These are phyloP conservation scores for Physocladia obscura DNA, from an alignment of 192 early-diverging fungal species.

Conservation along the genomic window DNA sequence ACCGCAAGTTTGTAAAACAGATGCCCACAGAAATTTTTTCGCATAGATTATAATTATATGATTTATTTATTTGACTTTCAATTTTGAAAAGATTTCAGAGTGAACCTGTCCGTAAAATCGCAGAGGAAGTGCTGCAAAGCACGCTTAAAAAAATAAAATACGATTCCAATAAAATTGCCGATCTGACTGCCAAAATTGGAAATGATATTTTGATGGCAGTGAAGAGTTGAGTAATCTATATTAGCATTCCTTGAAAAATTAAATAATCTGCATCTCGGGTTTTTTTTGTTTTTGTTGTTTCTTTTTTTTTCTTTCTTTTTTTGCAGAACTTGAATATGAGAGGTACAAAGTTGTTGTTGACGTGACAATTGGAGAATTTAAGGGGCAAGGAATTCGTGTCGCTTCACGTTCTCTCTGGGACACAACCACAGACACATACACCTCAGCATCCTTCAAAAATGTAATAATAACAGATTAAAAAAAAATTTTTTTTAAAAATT, in stretches of 20 bases:
- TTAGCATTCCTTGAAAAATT: too few species aligned
- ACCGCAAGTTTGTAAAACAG: slow-evolving; percentile 42
- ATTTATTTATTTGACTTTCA: not conserved
- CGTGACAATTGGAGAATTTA: slow-evolving; percentile 59
- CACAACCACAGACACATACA: slow-evolving; percentile 52
- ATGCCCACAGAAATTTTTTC: not conserved
- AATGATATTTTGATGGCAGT: slow-evolving; percentile 56
- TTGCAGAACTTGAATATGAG: slow-evolving; percentile 53
- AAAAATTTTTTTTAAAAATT: not conserved
- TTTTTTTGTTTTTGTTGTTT: not conserved
- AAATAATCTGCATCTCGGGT: not conserved
- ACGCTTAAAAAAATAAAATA: slow-evolving; percentile 55
- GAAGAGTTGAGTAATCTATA: slow-evolving; percentile 47
- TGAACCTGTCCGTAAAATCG: slow-evolving; percentile 28
- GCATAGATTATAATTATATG: too few species aligned
- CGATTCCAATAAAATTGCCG: slow-evolving; percentile 47
- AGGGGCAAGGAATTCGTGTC: slow-evolving; percentile 58
- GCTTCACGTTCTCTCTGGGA: slow-evolving; percentile 57
- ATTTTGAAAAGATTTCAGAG: slow-evolving; percentile 38
- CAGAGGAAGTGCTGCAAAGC: slow-evolving; percentile 44
- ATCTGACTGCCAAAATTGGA: slow-evolving; percentile 45
- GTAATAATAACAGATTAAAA: slow-evolving; percentile 26
- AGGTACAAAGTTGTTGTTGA: slow-evolving; percentile 62
- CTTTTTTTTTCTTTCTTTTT: too few species aligned
- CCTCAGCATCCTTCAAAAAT: slow-evolving; percentile 57